phyloP scores from a whole-genome alignment of 352 stramenopile genomes.

The Phytophthora multivora region DNA sequence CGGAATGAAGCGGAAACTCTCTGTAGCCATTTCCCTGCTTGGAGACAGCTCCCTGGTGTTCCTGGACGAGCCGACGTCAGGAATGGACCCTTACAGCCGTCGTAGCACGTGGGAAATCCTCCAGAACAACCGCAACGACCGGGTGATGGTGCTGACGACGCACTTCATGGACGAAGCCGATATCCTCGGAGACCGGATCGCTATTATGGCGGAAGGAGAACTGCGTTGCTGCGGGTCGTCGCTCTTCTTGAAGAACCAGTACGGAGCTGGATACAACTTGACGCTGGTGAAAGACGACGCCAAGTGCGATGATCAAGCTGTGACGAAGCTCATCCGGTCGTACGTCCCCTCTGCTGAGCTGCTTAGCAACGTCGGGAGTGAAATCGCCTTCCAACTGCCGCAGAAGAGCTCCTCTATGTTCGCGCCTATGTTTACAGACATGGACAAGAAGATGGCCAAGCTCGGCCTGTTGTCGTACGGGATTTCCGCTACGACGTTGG shows the following conservation, averaged over 20 bases:
- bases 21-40: constrained; percentile 86
- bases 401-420: constrained; percentile 46
- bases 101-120: constrained; percentile 90
- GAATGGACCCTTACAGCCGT: constrained; percentile 94
- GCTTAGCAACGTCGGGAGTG: constrained; percentile 61
- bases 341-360: constrained; percentile 39
- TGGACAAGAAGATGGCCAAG: constrained; percentile 42
- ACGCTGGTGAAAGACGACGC: constrained; percentile 52
- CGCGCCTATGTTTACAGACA: constrained; percentile 44
- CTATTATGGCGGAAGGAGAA: constrained; percentile 79
- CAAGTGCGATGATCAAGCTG: constrained; percentile 22
- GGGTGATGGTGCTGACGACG: constrained; percentile 86
- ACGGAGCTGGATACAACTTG: constrained; percentile 62
- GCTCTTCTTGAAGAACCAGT: constrained; percentile 73
- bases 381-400: constrained; percentile 66
- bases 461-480: constrained; percentile 49
- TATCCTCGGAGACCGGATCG: constrained; percentile 73
- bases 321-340: constrained; percentile 24
- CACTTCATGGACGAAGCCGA: constrained; percentile 94
- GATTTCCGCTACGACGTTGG: constrained; percentile 75
- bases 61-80: constrained; percentile 90
- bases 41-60: constrained; percentile 80
- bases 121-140: constrained; percentile 45
- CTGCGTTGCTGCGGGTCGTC: constrained; percentile 63
- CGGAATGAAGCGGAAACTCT: constrained; percentile 91